Evolutionary conservation across 768 basidiomycete species (phyloP), one percentile per base, ranked within the genome.

Genomic region (Phaeotremella fagi): DNA sequence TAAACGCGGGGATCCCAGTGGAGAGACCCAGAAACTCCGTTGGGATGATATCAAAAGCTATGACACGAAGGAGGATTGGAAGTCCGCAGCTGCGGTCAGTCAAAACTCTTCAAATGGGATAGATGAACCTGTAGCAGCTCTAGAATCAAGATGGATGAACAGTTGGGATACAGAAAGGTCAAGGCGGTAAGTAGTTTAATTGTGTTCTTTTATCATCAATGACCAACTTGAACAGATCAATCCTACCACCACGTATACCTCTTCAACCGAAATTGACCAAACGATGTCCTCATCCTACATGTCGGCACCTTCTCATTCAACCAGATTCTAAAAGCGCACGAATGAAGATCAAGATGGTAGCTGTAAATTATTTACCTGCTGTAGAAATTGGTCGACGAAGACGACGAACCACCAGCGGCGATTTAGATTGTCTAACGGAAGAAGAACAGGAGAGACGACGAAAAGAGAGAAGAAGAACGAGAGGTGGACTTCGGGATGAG

Each of bases 331-430:
- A 99, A 71, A 90, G 88, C 16, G 86, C 88, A 31, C 83, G 90
- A 16, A 97, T 85, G 80, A 97, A 97, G 77, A 97, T 99, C 76
- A 98, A 98, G 75, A 84, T 98, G 46, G 88, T 94, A 52, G 95
- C 94, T 0, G 83, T 88, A 25, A 94, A 87, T 71, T 98, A 98
- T 75, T 79, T 99, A 15, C 95, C 95, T 0, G 82, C 85, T 2
- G 87, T 98, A 27, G 81, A 83, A 4, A 82, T 90, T 29, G 73
- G 72, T 3, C 50, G 63, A 26, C 16, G 60, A 16, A 42, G 63
- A 37, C 26, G 61, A 18, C 37, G 65, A 27, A 22, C 51, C 9
- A 25, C 48, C 14, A 41, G 38, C 18, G 38, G 38, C 7, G 31
- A 33, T 7, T 16, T 33, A 16, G 31, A 33, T 33, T 7, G 9